Evolutionary conservation across 2,329 filamentous ascomycete species (phyloP), one percentile per base, ranked within the genome.

Genomic region (Fusarium nurragi): DNA sequence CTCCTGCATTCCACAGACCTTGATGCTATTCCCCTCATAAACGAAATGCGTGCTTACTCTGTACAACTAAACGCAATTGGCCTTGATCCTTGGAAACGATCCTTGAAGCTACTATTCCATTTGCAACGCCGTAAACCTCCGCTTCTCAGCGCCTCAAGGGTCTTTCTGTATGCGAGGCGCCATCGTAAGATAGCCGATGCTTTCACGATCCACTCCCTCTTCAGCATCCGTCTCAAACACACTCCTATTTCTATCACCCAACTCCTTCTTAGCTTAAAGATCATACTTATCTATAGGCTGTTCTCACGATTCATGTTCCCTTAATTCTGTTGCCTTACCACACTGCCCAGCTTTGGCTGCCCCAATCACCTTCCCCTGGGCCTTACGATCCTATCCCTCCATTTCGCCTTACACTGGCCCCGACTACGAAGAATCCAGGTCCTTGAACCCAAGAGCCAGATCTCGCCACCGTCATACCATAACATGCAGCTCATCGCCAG

Each of bases 401-500:
- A 36, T 40, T 51, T 34, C 37, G 25, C 30, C 32, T 38, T 48
- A 47, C 18, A 26, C 18, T 28, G 23, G 19, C 4, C 22, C 23
- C 37, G 50, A 54, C 18, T 34, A n/a, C 16, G 8, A 34, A 34
- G 9, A 54, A 40, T 38, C 64, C 44, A 50, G 25, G 21, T 54
- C 54, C 64, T 38, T 65, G 50, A 50, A 36, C 47, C 32, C 32
- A 54, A 34, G 13, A 23, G 23, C 18, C 26, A 16, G 23, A 13
- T 5, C 47, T 60, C 39, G 39, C 39, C 54, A 51, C 25, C 30
- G 47, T 60, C 57, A 30, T 36, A 40, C 39, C 59, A 56, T 37
- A 55, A 38, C 54, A 71, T 71, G 69, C 56, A 71, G 61, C 69
- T 67, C 37, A 59, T 68, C 32, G 54, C 59, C 39, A 61, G 69